phyloP scores from a whole-genome alignment of 2,329 filamentous ascomycete genomes.

The Metarhizium brunneum region DNA sequence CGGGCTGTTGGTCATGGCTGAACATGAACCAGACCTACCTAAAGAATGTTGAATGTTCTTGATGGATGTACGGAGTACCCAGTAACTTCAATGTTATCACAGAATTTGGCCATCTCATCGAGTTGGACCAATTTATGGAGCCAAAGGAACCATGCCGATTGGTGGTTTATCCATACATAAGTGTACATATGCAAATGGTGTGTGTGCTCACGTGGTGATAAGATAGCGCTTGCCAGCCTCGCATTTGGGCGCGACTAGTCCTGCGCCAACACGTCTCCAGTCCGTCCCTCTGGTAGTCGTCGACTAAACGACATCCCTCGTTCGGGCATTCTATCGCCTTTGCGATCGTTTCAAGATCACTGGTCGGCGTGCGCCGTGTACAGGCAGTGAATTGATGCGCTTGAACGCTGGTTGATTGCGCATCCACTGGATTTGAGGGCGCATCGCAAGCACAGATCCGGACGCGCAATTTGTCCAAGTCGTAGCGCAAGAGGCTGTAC shows the following conservation, averaged over 20 bases:
- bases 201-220: constrained; percentile 12
- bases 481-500: not conserved
- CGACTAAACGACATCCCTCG: constrained; percentile 3
- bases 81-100: not conserved
- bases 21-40: not conserved
- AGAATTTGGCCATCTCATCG: not conserved
- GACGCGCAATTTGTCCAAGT: constrained; percentile 3
- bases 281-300: not conserved
- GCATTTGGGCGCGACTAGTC: constrained; percentile 1
- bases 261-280: constrained; percentile 1
- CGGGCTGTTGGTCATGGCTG: not conserved
- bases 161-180: constrained; percentile 1
- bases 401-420: not conserved
- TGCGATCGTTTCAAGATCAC: constrained; percentile 11
- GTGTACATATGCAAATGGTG: too few species aligned
- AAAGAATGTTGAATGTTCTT: not conserved
- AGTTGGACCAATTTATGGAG: not conserved
- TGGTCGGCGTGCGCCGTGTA: not conserved
- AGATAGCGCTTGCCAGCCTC: constrained; percentile 4
- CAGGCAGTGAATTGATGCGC: constrained; percentile 1
- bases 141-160: constrained; percentile 16
- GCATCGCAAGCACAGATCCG: not conserved
- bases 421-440: not conserved
- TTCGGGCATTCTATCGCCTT: constrained; percentile 10
- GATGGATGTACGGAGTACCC: not conserved